Evolutionary conservation across 345 rosid species (phyloP), one percentile per base, ranked within the genome.

Genomic region (Nasturtium officinale): DNA sequence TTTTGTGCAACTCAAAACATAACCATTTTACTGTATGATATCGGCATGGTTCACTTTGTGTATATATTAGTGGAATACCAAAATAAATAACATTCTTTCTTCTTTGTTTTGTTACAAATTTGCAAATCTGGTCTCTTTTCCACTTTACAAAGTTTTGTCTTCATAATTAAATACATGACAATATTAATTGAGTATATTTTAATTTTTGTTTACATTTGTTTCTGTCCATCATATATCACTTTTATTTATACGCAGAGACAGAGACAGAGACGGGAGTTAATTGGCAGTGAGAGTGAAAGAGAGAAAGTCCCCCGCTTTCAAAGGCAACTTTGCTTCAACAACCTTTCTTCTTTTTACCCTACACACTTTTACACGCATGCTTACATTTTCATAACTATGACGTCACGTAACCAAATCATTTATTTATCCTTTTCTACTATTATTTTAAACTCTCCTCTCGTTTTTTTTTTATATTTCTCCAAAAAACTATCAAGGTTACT

Each of bases 261-360:
- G n/a, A n/a, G n/a, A n/a, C n/a, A n/a, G n/a, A 17, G 51, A 16
- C 30, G 32, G 10, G 52, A 71, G 61, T 38, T 45, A 35, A 48
- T 75, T n/a, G 79, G 69, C 69, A 75, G 64, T 21, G 75, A 28
- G 58, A 42, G 58, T 20, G 43, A 69, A 46, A 69, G 28, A 59
- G 47, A 57, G 57, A 60, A 60, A 67, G 42, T 69, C 79, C 75
- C 71, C 79, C 79, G 71, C 71, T 76, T 76, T 76, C 29, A 63
- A 21, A 30, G 74, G 69, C 50, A 50, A 46, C 61, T 64, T 53
- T 38, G 61, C 76, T 16, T 61, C 60, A 45, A 17, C 67, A 18
- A 75, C 20, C 75, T 69, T 69, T 69, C 75, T 62, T 61, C 69
- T 60, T 61, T 75, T 67, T 43, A 60, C 63, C 63, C 48, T 33